Conservation (phyloP, 2,329 filamentous ascomycete species). For the Fusarium pseudograminearum region DNA sequence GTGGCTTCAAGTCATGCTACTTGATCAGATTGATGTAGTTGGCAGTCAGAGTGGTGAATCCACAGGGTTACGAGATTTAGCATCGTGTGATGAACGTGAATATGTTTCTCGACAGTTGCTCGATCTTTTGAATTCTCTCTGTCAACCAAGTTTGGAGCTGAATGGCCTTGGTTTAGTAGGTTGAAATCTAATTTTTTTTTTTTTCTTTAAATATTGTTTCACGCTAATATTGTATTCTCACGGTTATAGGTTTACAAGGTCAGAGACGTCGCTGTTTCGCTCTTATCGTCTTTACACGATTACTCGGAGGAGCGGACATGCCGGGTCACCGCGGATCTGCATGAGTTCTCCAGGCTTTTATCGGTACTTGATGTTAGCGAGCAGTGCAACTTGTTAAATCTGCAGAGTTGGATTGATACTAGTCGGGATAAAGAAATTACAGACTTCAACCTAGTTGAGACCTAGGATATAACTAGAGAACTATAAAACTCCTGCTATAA, state of each 20-base stretch:
- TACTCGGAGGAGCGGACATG: no score
- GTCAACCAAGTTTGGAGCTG: neutral
- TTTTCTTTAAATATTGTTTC: no score
- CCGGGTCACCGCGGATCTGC: neutral
- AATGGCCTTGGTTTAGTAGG: no score
- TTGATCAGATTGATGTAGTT: neutral
- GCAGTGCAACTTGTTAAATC: neutral
- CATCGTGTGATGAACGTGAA: neutral
- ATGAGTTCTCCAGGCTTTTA: neutral
- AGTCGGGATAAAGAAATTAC: neutral
- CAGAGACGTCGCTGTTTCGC: neutral
- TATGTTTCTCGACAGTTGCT: neutral
- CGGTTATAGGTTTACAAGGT: neutral
- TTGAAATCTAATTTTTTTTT: no score
- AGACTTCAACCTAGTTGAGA: accelerated
- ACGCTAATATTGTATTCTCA: no score
- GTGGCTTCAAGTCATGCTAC: neutral
- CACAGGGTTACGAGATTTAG: accelerated
- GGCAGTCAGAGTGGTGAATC: neutral
- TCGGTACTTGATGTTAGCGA: neutral
- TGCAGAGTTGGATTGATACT: neutral
- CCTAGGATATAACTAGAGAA: no score
- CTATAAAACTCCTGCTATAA: no score
- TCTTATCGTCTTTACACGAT: neutral
- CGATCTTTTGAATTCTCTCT: neutral